Base-by-base conservation (phyloP, 1,284 basidiomycete genomes). In the Leucoagaricus sp. region DNA sequence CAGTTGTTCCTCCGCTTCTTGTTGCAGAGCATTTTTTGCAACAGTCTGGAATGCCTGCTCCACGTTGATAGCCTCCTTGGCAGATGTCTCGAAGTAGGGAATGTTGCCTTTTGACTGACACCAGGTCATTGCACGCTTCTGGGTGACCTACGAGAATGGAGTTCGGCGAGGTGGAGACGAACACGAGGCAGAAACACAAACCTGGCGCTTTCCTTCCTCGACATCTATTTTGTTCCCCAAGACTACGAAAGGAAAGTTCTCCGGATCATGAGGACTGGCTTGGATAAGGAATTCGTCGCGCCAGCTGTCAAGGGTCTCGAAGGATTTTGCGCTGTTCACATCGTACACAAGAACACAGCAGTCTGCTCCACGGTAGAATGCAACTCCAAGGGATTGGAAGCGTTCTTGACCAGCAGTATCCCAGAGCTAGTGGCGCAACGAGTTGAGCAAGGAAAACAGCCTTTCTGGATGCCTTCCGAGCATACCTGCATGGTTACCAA, bases 101-200 rank as follows among this genome's bases (percentile, higher is more conserved):
- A 99, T 98, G 76, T 98, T 98, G 68, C 97, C 97, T 79, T 99
- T 99, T 61, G 94, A 91, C 71, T 99, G 96, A 75, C 97, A 99
- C 97, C 97, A 99, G 8, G 94, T 94, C 95, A 99, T 98, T 21
- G 97, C 97, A 52, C 97, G 91, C 75, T 99, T 99, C 86, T 99
- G 97, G 8, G 94, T 95, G 25, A 98, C 95, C 94, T 96, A 38
- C 19, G 38, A 5, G 15, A 26, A 23, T 31, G 29, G n/a, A 45
- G 28, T 19, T 49, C 38, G 26, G 49, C 40, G 28, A 38, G 34
- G 38, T 44, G 29, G 15, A 47, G 13, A 23, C 34, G 0, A 8
- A 21, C 45, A 38, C 33, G 31, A 58, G 40, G 38, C 47, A 46
- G 49, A 33, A 47, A 25, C 23, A 71, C 83, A 58, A 60, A 95